Evolutionary conservation across 2,329 filamentous ascomycete genomes (phyloP).

Genomic region (Penicillium brevicompactum): DNA sequence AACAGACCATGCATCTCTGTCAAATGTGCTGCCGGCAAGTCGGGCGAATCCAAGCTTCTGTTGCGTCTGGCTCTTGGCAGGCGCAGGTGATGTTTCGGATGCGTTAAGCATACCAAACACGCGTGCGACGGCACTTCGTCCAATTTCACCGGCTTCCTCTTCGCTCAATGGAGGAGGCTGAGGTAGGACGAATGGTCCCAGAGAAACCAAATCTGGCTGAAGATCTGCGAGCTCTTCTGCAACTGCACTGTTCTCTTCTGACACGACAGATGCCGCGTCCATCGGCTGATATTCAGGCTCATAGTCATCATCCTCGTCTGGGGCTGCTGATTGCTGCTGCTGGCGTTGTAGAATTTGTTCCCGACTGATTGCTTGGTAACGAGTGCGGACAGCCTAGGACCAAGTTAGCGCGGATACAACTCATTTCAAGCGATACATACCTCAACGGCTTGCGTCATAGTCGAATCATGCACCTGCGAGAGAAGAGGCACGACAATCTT

Average conservation of each 20-base stretch:
- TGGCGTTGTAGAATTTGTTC: conserved; percentile 38
- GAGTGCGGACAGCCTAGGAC: conserved; percentile 40
- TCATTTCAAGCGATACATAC: conserved; percentile 43
- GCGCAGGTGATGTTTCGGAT: conserved; percentile 65
- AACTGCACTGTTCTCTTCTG: conserved; percentile 65
- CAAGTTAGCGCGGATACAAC: conserved; percentile 13
- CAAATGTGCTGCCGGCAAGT: conserved; percentile 79
- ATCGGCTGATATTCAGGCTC: conserved; percentile 81
- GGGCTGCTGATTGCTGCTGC: conserved; percentile 30
- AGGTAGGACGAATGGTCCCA: conserved; percentile 77
- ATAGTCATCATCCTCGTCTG: conserved; percentile 85
- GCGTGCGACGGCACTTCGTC: conserved; percentile 71
- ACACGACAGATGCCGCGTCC: conserved; percentile 49
- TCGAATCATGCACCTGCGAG: conserved; percentile 67
- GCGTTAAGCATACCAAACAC: conserved; percentile 77
- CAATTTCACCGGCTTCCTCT: conserved; percentile 71
- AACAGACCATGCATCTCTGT: conserved; percentile 87
- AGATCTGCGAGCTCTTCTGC: conserved; percentile 74
- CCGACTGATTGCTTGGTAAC: conserved; percentile 40
- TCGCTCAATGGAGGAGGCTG: conserved; percentile 72
- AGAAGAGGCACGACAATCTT: conserved; percentile 82
- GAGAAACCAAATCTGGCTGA: conserved; percentile 59
- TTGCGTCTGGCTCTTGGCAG: conserved; percentile 53
- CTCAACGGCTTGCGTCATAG: conserved; percentile 73
- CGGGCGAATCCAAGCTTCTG: conserved; percentile 75